phyloP scores from a whole-genome alignment of 176 grass and related monocot species.

The Aegilops sharonensis region DNA sequence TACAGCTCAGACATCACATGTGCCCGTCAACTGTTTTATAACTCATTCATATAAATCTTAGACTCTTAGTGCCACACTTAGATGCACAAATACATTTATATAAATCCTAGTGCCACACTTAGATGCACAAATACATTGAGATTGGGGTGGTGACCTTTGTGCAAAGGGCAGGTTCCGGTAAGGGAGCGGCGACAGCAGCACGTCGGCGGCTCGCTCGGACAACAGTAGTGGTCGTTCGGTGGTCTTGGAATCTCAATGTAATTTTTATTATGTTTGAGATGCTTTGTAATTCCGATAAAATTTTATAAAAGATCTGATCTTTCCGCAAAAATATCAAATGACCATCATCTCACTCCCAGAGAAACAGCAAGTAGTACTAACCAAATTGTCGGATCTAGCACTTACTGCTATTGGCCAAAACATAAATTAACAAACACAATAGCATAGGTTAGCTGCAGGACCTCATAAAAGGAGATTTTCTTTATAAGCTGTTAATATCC shows the following conservation, averaged over 20 bases:
- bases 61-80: background rate
- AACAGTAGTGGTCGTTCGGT: no score
- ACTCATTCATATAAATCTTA: background rate
- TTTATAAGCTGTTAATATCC: background rate
- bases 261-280: no score
- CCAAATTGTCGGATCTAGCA: conserved; percentile 1
- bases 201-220: no score
- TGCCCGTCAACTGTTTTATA: background rate
- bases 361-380: background rate
- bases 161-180: background rate
- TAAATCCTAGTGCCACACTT: background rate
- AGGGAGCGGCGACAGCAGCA: no score
- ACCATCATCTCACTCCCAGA: background rate
- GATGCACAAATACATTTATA: background rate
- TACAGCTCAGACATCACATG: background rate
- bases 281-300: no score
- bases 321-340: background rate
- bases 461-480: no score
- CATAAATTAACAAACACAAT: no score
- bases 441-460: no score
- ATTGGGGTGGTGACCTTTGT: background rate
- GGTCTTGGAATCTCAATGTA: no score
- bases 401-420: background rate
- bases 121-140: background rate
- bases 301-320: no score